phyloP scores from a whole-genome alignment of 169 alveolate species.

The Besnoitia besnoiti region DNA sequence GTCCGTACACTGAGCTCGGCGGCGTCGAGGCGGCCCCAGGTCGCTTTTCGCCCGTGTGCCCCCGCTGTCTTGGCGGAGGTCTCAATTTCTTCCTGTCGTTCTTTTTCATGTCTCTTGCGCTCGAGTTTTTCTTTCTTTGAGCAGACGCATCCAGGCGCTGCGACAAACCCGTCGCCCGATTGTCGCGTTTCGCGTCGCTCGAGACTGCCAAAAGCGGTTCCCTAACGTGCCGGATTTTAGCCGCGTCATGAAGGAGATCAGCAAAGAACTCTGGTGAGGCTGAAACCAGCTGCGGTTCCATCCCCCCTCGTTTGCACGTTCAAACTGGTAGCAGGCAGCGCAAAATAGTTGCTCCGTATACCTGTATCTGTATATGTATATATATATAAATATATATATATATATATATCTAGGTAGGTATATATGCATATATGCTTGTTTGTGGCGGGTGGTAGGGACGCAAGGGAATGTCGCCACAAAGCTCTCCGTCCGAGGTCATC shows the following conservation, averaged over 20 bases:
- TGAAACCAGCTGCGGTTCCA: neutral
- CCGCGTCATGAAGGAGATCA: neutral
- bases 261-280: neutral
- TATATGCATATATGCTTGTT: too few species aligned
- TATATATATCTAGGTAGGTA: too few species aligned
- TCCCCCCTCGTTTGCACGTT: neutral
- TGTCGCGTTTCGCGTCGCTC: neutral
- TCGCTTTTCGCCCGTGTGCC: too few species aligned
- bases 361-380: neutral
- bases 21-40: too few species aligned
- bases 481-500: too few species aligned
- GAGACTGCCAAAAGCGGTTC: neutral
- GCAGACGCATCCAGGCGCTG: constrained; percentile 28
- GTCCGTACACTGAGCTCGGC: too few species aligned
- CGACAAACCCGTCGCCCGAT: neutral
- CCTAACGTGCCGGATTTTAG: neutral
- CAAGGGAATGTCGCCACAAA: too few species aligned
- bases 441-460: too few species aligned
- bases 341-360: too few species aligned
- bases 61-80: too few species aligned
- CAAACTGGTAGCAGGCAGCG: neutral
- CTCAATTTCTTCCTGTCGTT: too few species aligned
- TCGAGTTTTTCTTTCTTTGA: neutral
- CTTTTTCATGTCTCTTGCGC: neutral
- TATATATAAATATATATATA: too few species aligned